Base-by-base conservation (phyloP, 2,329 filamentous ascomycete species). In the Venturia aucupariae region DNA sequence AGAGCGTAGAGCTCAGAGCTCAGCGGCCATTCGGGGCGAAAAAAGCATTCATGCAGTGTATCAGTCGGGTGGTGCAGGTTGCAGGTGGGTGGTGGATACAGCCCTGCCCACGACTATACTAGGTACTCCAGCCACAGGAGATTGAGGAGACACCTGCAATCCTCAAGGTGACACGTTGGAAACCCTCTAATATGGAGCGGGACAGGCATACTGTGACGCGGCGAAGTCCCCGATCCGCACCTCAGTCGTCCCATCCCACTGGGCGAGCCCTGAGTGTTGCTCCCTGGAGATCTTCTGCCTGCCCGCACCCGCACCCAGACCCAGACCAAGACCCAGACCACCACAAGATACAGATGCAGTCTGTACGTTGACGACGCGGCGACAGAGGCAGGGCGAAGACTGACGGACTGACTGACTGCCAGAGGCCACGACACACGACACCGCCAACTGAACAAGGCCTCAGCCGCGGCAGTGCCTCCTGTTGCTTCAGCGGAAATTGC, bases 21-120 rank as follows among this genome's bases (percentile, higher is more conserved):
- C 35, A 8, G 30, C 27, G 51, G 19, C 30, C 48, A 35, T 35
- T 57, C 51, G 51, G 51, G 51, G 51, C 30, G n/a, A 57, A 57
- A 57, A 57, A 57, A 22, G 51, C 27, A 57, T 57, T n/a, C 15
- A 57, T 57, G 51, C 51, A 57, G 51, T 57, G 24, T 57, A 17
- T 38, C 35, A 38, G 2, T 38, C 1, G 7, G 35, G 35, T 38
- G 35, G 35, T 48, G 46, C n/a, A n/a, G n/a, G n/a, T n/a, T n/a
- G n/a, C n/a, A n/a, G n/a, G n/a, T n/a, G n/a, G n/a, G n/a, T n/a
- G n/a, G n/a, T n/a, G n/a, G n/a, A n/a, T n/a, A 57, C 51, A 57
- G 51, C 51, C 51, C 35, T 57, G 10, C 51, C 35, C 27, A 8
- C 51, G n/a, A n/a, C n/a, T n/a, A n/a, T n/a, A n/a, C n/a, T n/a